A percentile compares a stretch with the other conserved stretches of the same genome.
Conservation (phyloP, 2,329 filamentous ascomycete genomes). For the Fusarium bactridioides region DNA sequence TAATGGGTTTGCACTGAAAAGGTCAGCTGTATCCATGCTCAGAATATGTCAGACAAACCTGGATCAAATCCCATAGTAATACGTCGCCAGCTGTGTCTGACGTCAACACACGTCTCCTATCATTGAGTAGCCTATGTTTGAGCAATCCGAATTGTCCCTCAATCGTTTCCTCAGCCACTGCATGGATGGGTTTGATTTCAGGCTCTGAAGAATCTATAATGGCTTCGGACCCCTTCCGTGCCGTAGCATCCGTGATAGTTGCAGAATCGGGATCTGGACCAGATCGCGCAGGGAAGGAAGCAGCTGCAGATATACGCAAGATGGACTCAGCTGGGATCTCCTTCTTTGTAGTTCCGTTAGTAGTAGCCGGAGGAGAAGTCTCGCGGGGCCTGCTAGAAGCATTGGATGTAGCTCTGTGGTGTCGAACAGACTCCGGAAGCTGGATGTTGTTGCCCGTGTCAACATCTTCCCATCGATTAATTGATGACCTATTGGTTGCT, state of each 20-base stretch:
- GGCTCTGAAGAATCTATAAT: constrained; percentile 41
- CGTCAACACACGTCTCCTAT: constrained; percentile 87
- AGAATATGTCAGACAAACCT: constrained; percentile 59
- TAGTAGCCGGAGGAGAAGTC: constrained; percentile 45
- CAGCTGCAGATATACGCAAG: constrained; percentile 84
- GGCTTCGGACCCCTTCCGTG: constrained; percentile 51
- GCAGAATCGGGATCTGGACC: constrained; percentile 63
- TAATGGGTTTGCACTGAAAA: constrained; percentile 78
- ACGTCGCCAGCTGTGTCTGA: constrained; percentile 96
- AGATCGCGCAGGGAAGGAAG: constrained; percentile 71
- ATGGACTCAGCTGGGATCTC: constrained; percentile 81
- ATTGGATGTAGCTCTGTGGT: constrained; percentile 57
- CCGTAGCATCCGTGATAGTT: constrained; percentile 54
- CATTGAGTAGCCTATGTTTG: constrained; percentile 91
- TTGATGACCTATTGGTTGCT: constrained; percentile 86
- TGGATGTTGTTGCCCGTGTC: constrained; percentile 79
- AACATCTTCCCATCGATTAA: constrained; percentile 90
- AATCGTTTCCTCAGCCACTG: constrained; percentile 79
- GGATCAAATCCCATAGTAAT: constrained; percentile 90
- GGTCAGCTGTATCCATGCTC: constrained; percentile 13
- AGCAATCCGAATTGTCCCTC: constrained; percentile 95
- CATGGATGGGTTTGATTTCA: constrained; percentile 67
- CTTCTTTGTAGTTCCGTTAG: constrained; percentile 55
- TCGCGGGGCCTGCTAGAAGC: constrained; percentile 49
- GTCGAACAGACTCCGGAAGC: constrained; percentile 63